Evolutionary conservation across 345 rosid genomes (phyloP), one percentile per base, ranked within the genome.

Genomic region (Alliaria petiolata): DNA sequence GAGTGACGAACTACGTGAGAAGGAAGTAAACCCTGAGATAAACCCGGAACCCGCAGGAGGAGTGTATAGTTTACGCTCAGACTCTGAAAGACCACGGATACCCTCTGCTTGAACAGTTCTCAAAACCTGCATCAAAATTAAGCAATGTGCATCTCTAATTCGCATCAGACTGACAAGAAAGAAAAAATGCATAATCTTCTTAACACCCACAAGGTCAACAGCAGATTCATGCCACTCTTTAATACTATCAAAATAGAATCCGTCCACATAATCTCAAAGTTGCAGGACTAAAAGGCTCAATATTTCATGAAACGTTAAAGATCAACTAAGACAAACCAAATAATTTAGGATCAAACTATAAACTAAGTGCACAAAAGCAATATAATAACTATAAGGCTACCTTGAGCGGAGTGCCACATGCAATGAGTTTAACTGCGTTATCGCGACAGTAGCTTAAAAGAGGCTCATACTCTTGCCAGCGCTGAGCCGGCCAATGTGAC

Each of bases 21-120:
- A 82, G 68, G 93, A 82, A 59, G 85, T 81, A 74, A 87, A 85
- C 70, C 98, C 98, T 67, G 95, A 87, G 76, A 88, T 85, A 77
- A 88, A 88, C 38, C 98, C 97, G 0, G 93, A 90, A 80, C 97
- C 97, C 43, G 88, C 96, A 52, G 96, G 96, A 67, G 97, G 97
- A 74, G 86, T 81, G 79, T 87, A 88, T 31, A 69, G 49, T 81
- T 81, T 90, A 49, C 89, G 84, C 16, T 93, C 93, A 25, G 85
- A 85, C 71, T 86, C 85, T 30, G 97, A 85, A 30, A 90, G 96
- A 50, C 97, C 93, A 43, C 75, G 89, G 33, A 93, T 85, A n/a
- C 98, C 97, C 71, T 85, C 97, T 3, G 97, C 93, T 82, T 86
- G 95, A 26, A 90, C 98, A 56, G 93, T 87, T 80, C 98, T 80